Base-by-base conservation (phyloP, 257 asterid species). In the Nicotiana otophora region DNA sequence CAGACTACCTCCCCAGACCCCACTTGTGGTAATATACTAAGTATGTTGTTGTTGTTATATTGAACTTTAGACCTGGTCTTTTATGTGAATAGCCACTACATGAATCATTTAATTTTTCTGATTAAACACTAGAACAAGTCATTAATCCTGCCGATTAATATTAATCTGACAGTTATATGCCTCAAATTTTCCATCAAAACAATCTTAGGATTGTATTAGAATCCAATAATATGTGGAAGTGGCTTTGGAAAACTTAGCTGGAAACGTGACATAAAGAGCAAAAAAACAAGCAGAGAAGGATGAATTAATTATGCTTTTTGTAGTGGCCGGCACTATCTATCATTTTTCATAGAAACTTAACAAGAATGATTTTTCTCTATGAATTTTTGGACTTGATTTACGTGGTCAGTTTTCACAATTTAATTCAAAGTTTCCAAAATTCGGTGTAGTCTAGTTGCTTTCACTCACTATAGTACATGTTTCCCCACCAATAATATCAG, bases 291-390 rank as follows among this genome's bases (percentile, higher is more conserved):
- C 42, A 84, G 72, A 84, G 58, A 82, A 83, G 80, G 85, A 11
- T 54, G 54, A 9, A 82, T 70, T 33, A 7, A 1, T 23, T 72
- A 42, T 12, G n/a, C 58, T 74, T 84, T 81, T 30, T 61, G 82
- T 76, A 69, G 86, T 90, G 95, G 91, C 92, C 92, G 88, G 90
- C 93, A 88, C 81, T 28, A 84, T 83, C 84, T 84, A 82, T 66
- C 84, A 42, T 86, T 84, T 46, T 20, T 51, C 84, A 33, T 55
- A 20, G 63, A 48, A 82, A 60, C 80, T 78, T 80, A 81, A 17
- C 20, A 55, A 57, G 76, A 58, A 68, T 33, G 33, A 39, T 42
- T 68, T 62, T 58, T 20, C 28, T 54, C 31, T 11, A 12, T 39
- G 66, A 15, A 20, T 23, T 39, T n/a, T 46, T 72, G 39, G 39